Conservation (phyloP, 2,329 filamentous ascomycete species). For the Fusarium buxicola region DNA sequence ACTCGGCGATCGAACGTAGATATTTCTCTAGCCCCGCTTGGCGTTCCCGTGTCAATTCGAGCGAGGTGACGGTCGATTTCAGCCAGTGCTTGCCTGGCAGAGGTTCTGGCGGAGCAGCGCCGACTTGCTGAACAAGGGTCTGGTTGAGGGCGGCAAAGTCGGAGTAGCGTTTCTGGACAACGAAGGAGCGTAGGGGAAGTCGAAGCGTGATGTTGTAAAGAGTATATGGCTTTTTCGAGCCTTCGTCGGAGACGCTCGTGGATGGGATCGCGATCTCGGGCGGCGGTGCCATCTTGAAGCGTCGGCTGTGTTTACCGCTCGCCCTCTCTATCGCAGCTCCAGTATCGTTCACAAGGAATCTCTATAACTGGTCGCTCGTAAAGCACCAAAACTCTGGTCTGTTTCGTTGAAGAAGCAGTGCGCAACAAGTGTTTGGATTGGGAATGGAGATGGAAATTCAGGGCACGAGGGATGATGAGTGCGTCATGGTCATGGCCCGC, state of each 20-base stretch:
- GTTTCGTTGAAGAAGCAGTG: not conserved
- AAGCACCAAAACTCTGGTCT: not conserved
- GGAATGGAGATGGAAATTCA: slow-evolving; percentile 9
- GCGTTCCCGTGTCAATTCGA: slow-evolving; percentile 77
- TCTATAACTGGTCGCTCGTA: not conserved
- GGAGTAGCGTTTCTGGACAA: slow-evolving; percentile 84
- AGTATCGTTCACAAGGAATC: not conserved
- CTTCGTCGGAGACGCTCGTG: slow-evolving; percentile 67
- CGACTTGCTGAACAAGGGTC: slow-evolving; percentile 69
- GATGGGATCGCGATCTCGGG: slow-evolving; percentile 75
- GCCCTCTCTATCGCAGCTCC: no score
- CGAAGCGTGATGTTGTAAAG: slow-evolving; percentile 83
- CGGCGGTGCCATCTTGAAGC: slow-evolving; percentile 68
- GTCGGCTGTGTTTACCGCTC: slow-evolving; percentile 13
- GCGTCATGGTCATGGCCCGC: slow-evolving; percentile 34
- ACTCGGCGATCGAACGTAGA: slow-evolving; percentile 76
- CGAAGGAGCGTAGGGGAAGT: slow-evolving; percentile 79
- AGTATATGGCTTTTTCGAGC: slow-evolving; percentile 73
- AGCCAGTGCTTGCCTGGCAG: slow-evolving; percentile 83
- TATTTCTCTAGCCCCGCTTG: slow-evolving; percentile 76
- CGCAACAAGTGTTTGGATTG: not conserved
- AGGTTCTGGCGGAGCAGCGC: slow-evolving; percentile 71
- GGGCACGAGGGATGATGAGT: slow-evolving; percentile 28
- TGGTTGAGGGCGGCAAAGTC: slow-evolving; percentile 78
- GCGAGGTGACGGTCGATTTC: slow-evolving; percentile 75